Percentiles rank a stretch among this genome's conserved stretches.
Conservation (phyloP, 2,329 filamentous ascomycete genomes). For the Calonectria henricotiae region DNA sequence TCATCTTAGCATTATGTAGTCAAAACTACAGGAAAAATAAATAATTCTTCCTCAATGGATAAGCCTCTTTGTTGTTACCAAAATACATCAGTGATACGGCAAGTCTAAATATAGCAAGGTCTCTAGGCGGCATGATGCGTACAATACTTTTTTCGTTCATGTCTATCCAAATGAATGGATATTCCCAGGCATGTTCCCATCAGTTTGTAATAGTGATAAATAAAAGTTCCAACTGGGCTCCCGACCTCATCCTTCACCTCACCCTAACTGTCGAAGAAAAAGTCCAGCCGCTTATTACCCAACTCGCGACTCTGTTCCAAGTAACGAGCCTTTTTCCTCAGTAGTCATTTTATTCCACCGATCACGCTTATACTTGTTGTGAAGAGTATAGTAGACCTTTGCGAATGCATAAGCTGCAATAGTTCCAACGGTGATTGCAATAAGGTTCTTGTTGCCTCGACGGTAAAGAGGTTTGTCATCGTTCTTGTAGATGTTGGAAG, state of each 20-base stretch:
- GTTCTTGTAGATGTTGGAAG: slow-evolving; percentile 34
- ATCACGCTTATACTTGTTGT: slow-evolving; percentile 31
- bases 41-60: neutral
- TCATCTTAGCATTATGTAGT: neutral
- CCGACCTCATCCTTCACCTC: neutral
- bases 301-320: slow-evolving; percentile 9
- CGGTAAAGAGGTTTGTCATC: slow-evolving; percentile 36
- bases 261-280: slow-evolving; percentile 29
- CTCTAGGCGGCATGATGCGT: too few relatives aligned
- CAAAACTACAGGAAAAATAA: neutral
- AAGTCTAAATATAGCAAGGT: too few relatives aligned
- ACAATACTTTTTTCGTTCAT: too few relatives aligned
- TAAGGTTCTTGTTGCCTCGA: slow-evolving; percentile 34
- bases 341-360: slow-evolving; percentile 27
- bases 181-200: too few relatives aligned
- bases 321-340: slow-evolving; percentile 25
- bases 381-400: slow-evolving; percentile 31
- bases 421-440: slow-evolving; percentile 19
- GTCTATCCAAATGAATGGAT: too few relatives aligned
- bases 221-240: neutral
- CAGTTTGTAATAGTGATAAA: too few relatives aligned
- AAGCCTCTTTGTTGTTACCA: neutral
- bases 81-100: too few relatives aligned
- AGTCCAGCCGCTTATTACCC: slow-evolving; percentile 35
- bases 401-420: slow-evolving; percentile 27